Evolutionary conservation across 192 early-diverging fungal genomes (phyloP), one percentile per base, ranked within the genome.

Genomic region (Neocallimastix lanati): DNA sequence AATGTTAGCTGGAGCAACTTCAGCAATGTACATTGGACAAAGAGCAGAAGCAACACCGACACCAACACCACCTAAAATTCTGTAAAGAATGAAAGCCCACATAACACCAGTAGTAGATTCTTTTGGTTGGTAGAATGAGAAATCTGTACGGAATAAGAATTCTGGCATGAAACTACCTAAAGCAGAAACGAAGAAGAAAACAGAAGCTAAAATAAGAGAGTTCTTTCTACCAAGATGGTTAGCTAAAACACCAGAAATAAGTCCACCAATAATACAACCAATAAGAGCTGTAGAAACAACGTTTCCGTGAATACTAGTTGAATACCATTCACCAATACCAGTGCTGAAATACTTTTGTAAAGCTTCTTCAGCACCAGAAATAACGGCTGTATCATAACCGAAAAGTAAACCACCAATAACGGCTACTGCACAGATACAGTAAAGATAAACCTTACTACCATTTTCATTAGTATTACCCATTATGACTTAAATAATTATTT

Each of bases 301-400:
- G 11, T n/a, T 21, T n/a, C 50, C 50, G 25, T 67, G 50, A n/a
- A 67, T 0, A 21, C 1, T 7, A 2, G 0, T 21, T 3, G 16
- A 4, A 2, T 50, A 21, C 16, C 14, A 21, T 21, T 50, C 14
- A 11, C 25, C 50, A 67, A 67, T 1, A 67, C 50, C 25, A 9
- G 25, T 11, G 4, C 9, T 4, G 18, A 67, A 67, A 9, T 11
- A 67, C 0, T 25, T 67, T 67, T 67, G 50, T 67, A 67, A 67
- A 9, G 50, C 50, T 67, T 67, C 25, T 67, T 67, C 50, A 67
- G 50, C 50, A 76, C 89, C 90, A 67, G 90, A 88, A 82, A 92
- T 92, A 27, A 92, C 87, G 29, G 92, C 93, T 14, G 86, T 91
- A 84, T 94, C 93, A 80, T 92, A 94, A 78, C 93, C 93, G 82